phyloP scores from a whole-genome alignment of 257 asterid species.

The Mentha longifolia region DNA sequence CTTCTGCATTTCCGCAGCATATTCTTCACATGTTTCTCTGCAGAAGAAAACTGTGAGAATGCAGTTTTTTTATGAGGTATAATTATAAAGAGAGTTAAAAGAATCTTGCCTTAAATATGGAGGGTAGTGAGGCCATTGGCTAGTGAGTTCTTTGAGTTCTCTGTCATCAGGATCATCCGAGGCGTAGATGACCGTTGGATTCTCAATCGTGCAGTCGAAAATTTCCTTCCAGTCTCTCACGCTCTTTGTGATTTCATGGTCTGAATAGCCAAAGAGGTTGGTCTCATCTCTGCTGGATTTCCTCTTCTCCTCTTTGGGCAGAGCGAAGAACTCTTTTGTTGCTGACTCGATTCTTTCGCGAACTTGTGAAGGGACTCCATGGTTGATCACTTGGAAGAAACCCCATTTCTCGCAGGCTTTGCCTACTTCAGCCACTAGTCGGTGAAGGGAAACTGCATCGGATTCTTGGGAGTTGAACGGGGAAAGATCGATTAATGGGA shows the following conservation, averaged over 20 bases:
- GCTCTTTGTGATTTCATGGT: slow-evolving; percentile 67
- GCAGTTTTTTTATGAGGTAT: neutral
- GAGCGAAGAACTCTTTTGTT: slow-evolving; percentile 54
- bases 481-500: slow-evolving; percentile 72
- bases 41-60: neutral
- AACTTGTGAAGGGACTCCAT: slow-evolving; percentile 62
- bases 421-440: slow-evolving; percentile 52
- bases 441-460: slow-evolving; percentile 24
- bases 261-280: slow-evolving; percentile 55
- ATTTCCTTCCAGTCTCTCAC: slow-evolving; percentile 84
- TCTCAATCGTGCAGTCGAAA: slow-evolving; percentile 57
- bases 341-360: slow-evolving; percentile 56
- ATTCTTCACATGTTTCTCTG: slow-evolving; percentile 67
- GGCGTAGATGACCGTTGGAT: slow-evolving; percentile 50
- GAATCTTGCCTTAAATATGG: slow-evolving; percentile 49
- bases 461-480: slow-evolving; percentile 36
- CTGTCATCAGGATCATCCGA: slow-evolving; percentile 54
- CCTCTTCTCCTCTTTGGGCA: slow-evolving; percentile 59
- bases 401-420: slow-evolving; percentile 72
- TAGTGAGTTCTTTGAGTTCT: slow-evolving; percentile 42
- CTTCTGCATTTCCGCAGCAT: slow-evolving; percentile 53
- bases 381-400: slow-evolving; percentile 80
- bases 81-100: too few species aligned
- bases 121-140: slow-evolving; percentile 62
- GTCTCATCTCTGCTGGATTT: slow-evolving; percentile 52